Base-by-base conservation (phyloP, 352 stramenopile species). In the Globisporangium nunn region DNA sequence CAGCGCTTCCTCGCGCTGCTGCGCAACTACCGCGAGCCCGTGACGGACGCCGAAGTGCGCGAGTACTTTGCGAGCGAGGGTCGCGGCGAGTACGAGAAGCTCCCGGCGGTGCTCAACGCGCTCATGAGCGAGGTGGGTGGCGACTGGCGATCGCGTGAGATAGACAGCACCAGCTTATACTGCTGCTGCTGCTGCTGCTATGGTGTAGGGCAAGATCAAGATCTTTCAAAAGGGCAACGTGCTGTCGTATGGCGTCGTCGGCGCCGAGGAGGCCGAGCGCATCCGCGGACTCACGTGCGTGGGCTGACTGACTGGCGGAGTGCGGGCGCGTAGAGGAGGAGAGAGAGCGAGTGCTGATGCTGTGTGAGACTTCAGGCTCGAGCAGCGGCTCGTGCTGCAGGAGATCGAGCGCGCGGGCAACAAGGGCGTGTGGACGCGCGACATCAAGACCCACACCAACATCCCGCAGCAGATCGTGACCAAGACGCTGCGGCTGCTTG, bases 351-450 rank as follows among this genome's bases (percentile, higher is more conserved):
- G 8, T 30, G 31, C 15, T 8, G 17, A 30, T 41, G 40, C 52
- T 63, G 54, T 45, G 75, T 87, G n/a, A 76, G 85, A 8, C 1
- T 2, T 8, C 63, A 93, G 83, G 14, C 64, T 90, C 49, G 85
- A 95, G 61, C 85, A 95, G 68, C 84, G 83, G 3, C 65, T 92
- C 23, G 84, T 96, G 71, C 68, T 94, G 46, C 93, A 98, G 74
- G 88, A 98, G 56, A 98, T 99, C 70, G 94, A 99, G 71, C 84
- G 90, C 58, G 79, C 93, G 28, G 95, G 93, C 33, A 98, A 99
- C 75, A 98, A 98, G 71, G 97, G 97, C 50, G 98, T 99, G 66
- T 99, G 97, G 97, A 98, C 95, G 31, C 91, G 97, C 52, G 96
- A 99, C 64, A 98, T 99, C 67, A 97, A 98, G 75, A 85, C 88